phyloP scores from a whole-genome alignment of 805 yeast genomes.

The Priceomyces medius region DNA sequence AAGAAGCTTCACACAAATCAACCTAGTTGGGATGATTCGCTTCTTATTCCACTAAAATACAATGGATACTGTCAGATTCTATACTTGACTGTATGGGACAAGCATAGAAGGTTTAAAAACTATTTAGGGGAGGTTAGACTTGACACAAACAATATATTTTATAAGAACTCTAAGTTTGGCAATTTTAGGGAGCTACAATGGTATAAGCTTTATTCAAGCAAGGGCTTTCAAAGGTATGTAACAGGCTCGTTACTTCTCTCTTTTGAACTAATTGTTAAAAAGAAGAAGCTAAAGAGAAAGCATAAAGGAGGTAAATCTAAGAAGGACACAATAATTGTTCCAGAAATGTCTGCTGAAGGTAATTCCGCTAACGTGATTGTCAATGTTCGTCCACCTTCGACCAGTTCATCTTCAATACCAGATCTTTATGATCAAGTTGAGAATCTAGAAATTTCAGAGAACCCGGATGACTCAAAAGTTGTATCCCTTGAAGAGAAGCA shows the following conservation, averaged over 20 bases:
- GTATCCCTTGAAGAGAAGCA: conserved; percentile 10
- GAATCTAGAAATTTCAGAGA: conserved; percentile 8
- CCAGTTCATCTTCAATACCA: conserved; percentile 2
- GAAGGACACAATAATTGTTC: not conserved
- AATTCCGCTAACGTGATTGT: conserved; percentile 2
- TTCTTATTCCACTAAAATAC: conserved; percentile 29
- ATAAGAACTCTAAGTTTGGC: conserved; percentile 10
- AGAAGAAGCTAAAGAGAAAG: conserved; percentile 9
- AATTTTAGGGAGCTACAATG: conserved; percentile 36
- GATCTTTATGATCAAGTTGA: conserved; percentile 9
- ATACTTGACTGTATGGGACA: conserved; percentile 40
- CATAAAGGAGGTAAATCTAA: conserved; percentile 4
- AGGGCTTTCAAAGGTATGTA: conserved; percentile 39
- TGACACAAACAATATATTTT: conserved; percentile 28
- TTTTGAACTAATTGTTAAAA: conserved; percentile 35
- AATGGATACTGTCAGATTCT: conserved; percentile 30
- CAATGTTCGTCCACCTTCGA: conserved; percentile 3
- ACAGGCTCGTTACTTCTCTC: conserved; percentile 49
- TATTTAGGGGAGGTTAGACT: conserved; percentile 43
- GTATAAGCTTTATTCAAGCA: conserved; percentile 45
- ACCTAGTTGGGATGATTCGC: conserved; percentile 41
- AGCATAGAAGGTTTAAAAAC: conserved; percentile 32
- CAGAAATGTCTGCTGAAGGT: not conserved
- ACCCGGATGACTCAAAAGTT: conserved; percentile 8
- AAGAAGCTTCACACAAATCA: conserved; percentile 32